These are phyloP conservation scores for Kalmusia sp. DNA, from an alignment of 2,329 filamentous ascomycete genomes.

Conservation along the genomic window DNA sequence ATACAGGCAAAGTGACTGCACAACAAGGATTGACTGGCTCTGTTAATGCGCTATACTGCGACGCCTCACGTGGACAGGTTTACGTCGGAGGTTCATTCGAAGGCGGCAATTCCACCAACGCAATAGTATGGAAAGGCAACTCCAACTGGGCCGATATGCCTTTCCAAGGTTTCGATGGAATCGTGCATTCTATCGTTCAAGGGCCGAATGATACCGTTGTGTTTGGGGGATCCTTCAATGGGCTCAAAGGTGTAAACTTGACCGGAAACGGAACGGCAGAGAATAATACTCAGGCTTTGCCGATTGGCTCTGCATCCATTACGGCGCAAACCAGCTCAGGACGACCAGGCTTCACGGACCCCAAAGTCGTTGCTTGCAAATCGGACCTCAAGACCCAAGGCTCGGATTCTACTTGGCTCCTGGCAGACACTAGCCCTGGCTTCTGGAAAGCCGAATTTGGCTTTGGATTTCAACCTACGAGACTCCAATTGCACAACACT, in stretches of 20 bases:
- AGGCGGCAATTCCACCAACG: slow-evolving; percentile 83
- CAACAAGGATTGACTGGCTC: slow-evolving; percentile 82
- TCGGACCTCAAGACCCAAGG: slow-evolving; percentile 67
- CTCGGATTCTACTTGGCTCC: slow-evolving; percentile 81
- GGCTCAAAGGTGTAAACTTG: slow-evolving; percentile 79
- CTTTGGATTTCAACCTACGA: slow-evolving; percentile 87
- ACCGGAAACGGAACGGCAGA: slow-evolving; percentile 64
- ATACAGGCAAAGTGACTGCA: slow-evolving; percentile 72
- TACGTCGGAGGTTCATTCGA: slow-evolving; percentile 91
- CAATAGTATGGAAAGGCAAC: slow-evolving; percentile 76
- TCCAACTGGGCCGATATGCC: slow-evolving; percentile 76
- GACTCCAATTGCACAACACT: slow-evolving; percentile 87
- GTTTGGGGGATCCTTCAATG: slow-evolving; percentile 90
- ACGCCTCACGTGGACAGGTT: slow-evolving; percentile 76
- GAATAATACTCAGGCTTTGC: slow-evolving; percentile 80
- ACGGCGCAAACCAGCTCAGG: slow-evolving; percentile 69
- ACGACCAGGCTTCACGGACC: slow-evolving; percentile 72
- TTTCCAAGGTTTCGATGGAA: slow-evolving; percentile 94
- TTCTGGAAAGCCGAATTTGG: slow-evolving; percentile 84
- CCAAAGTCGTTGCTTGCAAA: slow-evolving; percentile 84
- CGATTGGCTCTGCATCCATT: slow-evolving; percentile 80
- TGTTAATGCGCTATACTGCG: slow-evolving; percentile 84
- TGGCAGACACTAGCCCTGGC: slow-evolving; percentile 76
- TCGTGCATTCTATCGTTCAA: slow-evolving; percentile 84
- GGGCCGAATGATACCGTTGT: slow-evolving; percentile 83